Base-by-base conservation (phyloP, 2,329 filamentous ascomycete species). In the Penicillium sp. region DNA sequence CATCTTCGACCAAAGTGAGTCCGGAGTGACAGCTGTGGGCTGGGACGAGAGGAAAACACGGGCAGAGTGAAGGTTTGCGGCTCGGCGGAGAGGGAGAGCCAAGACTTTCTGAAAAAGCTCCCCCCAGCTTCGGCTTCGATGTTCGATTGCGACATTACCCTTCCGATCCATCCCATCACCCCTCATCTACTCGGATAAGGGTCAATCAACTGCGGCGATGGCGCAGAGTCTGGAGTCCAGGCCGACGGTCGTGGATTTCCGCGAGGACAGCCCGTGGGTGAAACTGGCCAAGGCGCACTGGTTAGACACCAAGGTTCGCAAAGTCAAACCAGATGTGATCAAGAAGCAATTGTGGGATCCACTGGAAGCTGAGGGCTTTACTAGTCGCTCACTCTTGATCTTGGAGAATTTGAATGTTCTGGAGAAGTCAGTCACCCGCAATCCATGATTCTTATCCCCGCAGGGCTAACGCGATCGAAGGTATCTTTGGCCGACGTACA, bases 401-500 rank as follows among this genome's bases (percentile, higher is more conserved):
- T 80, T 99, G 49, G 94, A 99, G 74, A 92, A 91, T 62, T 74
- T 97, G 63, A 94, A 96, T 75, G 85, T 92, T 38, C 75, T 99
- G 53, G 94, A 99, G 71, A 88, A 82, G 86, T 89, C 75, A 18
- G 74, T 57, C 30, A 33, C 39, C 48, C 30, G 28, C 38, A 8
- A 30, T 30, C 30, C 28, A 22, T 41, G 31, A 24, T 31, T 16
- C 20, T 28, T 24, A 25, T 45, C 10, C 33, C 51, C 35, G 28
- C 51, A 55, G 44, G 48, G 50, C 63, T 66, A 56, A 68, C 61
- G 27, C 48, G 50, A 55, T 57, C 51, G 40, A 54, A 89, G 90
- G 67, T 97, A 95, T 68, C 81, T 99, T 25, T 99, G 94, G 94
- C 94, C 94, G 41, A 90, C 88, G 46, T 99, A 95, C 69, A 85